These are phyloP conservation scores for Ascocoryne sarcoides DNA, from an alignment of 2,329 filamentous ascomycete species.

Conservation along the genomic window DNA sequence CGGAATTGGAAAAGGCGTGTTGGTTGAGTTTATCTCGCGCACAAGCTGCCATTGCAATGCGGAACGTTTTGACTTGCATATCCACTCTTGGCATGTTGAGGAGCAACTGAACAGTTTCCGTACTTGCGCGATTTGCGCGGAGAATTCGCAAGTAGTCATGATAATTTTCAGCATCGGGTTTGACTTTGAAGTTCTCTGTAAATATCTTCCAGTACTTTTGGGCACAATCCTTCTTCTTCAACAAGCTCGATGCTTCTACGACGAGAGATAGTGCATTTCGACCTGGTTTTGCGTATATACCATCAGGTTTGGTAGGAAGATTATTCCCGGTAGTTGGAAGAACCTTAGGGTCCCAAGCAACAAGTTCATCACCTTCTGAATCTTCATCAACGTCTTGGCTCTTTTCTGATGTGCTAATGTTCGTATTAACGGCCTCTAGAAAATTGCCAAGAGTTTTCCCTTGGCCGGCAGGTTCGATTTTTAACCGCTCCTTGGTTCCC, in stretches of 20 bases:
- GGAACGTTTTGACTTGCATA: conserved; percentile 48
- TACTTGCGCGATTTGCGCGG: conserved; percentile 56
- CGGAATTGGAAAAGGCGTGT: conserved; percentile 58
- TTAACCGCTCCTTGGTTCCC: conserved; percentile 7
- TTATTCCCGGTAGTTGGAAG: conserved; percentile 4
- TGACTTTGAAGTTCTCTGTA: conserved; percentile 49
- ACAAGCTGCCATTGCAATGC: conserved; percentile 66
- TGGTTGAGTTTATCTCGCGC: conserved; percentile 67
- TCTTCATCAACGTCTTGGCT: neutral
- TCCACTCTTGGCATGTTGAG: conserved; percentile 39
- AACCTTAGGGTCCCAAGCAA: neutral
- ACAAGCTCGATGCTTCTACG: conserved; percentile 52
- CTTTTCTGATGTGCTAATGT: neutral
- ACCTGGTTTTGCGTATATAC: conserved; percentile 35
- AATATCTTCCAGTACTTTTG: conserved; percentile 71
- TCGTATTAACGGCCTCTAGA: neutral
- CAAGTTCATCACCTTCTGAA: neutral
- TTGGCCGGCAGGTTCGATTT: conserved; percentile 8
- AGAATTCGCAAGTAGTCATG: conserved; percentile 60
- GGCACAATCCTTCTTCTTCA: conserved; percentile 53
- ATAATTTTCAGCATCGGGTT: conserved; percentile 66
- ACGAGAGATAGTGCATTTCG: conserved; percentile 60
- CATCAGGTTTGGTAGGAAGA: neutral
- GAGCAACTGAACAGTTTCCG: conserved; percentile 51
- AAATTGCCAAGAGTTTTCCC: neutral